Conservation (phyloP, 164 flowering plant species). For the Amborella trichopoda region DNA sequence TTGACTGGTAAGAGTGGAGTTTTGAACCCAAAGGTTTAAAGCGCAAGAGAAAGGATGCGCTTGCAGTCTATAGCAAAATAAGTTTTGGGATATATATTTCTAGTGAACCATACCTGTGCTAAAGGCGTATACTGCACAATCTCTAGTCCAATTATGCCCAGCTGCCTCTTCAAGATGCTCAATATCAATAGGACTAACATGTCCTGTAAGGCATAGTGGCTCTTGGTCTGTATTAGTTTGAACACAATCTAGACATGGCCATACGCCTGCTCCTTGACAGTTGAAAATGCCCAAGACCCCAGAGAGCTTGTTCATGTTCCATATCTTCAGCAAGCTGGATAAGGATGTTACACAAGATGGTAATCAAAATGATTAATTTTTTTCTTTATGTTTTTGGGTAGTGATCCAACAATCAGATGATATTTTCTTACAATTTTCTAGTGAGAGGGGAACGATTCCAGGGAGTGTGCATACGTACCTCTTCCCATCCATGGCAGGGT, state of each 20-base stretch:
- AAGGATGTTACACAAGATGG: not conserved
- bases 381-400: no score
- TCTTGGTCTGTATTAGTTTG: slow-evolving; percentile 6
- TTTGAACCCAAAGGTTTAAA: not conserved
- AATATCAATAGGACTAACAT: slow-evolving; percentile 39
- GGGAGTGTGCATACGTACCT: slow-evolving; percentile 19
- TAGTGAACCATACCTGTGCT: slow-evolving; percentile 19
- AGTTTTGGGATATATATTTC: not conserved
- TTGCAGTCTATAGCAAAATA: not conserved
- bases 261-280: slow-evolving; percentile 64
- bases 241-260: slow-evolving; percentile 34
- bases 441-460: no score
- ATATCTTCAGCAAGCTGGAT: slow-evolving; percentile 50
- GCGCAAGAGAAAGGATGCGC: not conserved
- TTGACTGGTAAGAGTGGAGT: not conserved
- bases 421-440: no score
- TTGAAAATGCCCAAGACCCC: slow-evolving; percentile 60
- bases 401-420: no score
- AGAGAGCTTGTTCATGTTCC: slow-evolving; percentile 54
- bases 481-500: slow-evolving; percentile 55
- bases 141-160: slow-evolving; percentile 35
- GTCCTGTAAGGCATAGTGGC: slow-evolving; percentile 17
- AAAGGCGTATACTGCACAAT: slow-evolving; percentile 44
- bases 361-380: not conserved
- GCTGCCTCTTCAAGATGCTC: slow-evolving; percentile 43